These are phyloP conservation scores for Tulasnella sp. DNA, from an alignment of 768 basidiomycete genomes.

Conservation along the genomic window DNA sequence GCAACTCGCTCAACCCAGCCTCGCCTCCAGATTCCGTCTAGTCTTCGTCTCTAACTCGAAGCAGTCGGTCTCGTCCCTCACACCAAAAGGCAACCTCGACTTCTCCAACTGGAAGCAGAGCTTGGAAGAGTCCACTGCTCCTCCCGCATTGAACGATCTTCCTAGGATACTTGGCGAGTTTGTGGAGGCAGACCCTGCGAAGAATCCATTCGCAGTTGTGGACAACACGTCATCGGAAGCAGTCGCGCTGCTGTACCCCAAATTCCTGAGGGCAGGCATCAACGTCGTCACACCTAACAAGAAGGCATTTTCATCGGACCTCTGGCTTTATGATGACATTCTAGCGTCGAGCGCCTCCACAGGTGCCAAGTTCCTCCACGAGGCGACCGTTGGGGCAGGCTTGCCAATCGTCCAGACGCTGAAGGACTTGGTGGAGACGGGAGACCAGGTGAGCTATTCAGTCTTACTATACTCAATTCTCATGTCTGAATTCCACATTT, in stretches of 20 bases:
- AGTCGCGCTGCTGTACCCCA: constrained; percentile 78
- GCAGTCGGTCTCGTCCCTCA: constrained; percentile 52
- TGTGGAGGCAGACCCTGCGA: constrained; percentile 45
- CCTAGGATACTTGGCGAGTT: constrained; percentile 45
- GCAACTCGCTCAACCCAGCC: constrained; percentile 68
- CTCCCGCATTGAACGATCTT: constrained; percentile 42
- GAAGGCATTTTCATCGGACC: constrained; percentile 81
- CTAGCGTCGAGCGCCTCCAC: constrained; percentile 54
- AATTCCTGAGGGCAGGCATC: constrained; percentile 71
- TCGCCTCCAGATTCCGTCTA: constrained; percentile 57
- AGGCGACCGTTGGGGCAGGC: constrained; percentile 94
- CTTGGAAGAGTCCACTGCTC: constrained; percentile 48
- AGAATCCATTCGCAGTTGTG: constrained; percentile 64
- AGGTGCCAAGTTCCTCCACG: constrained; percentile 71
- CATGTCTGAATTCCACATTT: background rate
- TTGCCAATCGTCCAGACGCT: constrained; percentile 87
- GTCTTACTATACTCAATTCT: background rate
- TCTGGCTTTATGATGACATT: constrained; percentile 66
- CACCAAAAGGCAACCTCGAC: constrained; percentile 42
- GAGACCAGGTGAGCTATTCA: constrained; percentile 66
- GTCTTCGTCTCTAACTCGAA: constrained; percentile 68
- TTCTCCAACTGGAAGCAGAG: constrained; percentile 48
- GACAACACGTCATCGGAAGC: constrained; percentile 89
- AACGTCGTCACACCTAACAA: constrained; percentile 96
- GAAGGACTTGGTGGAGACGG: constrained; percentile 87